phyloP scores from a whole-genome alignment of 331 rosid genomes.

The Prunus yedoensis region DNA sequence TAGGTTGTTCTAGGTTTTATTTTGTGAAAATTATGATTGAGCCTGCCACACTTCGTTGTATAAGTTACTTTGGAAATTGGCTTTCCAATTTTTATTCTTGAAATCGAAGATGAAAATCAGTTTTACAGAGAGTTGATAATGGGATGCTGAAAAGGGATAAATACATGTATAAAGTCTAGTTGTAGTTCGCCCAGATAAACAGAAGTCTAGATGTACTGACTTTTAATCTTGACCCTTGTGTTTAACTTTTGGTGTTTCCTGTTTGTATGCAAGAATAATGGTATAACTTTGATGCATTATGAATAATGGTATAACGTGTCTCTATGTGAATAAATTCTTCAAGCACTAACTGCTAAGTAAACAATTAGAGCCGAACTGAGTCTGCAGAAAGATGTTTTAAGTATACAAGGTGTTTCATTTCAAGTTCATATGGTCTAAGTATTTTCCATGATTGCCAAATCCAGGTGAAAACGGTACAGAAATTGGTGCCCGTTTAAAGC shows the following conservation, averaged over 20 bases:
- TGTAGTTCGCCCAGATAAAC: neutral
- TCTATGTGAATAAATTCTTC: neutral
- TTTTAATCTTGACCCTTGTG: neutral
- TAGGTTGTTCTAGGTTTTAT: neutral
- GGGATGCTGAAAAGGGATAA: neutral
- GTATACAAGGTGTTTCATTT: neutral
- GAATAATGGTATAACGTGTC: neutral
- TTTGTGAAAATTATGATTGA: neutral
- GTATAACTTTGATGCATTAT: neutral
- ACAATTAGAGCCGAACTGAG: neutral
- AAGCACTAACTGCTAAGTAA: neutral
- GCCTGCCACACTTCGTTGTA: neutral
- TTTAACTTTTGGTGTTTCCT: neutral
- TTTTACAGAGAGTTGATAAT: neutral
- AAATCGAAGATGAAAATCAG: neutral
- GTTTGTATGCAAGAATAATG: neutral
- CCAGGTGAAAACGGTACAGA: conserved; percentile 73
- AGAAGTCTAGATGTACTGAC: neutral
- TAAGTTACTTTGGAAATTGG: neutral
- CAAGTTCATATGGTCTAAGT: neutral
- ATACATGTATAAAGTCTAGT: neutral
- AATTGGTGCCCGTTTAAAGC: conserved; percentile 65
- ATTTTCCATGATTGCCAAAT: conserved; percentile 1
- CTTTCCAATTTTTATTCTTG: neutral
- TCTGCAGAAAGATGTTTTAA: neutral